phyloP scores from a whole-genome alignment of 2,329 filamentous ascomycete genomes.

The Botrytis fabae region DNA sequence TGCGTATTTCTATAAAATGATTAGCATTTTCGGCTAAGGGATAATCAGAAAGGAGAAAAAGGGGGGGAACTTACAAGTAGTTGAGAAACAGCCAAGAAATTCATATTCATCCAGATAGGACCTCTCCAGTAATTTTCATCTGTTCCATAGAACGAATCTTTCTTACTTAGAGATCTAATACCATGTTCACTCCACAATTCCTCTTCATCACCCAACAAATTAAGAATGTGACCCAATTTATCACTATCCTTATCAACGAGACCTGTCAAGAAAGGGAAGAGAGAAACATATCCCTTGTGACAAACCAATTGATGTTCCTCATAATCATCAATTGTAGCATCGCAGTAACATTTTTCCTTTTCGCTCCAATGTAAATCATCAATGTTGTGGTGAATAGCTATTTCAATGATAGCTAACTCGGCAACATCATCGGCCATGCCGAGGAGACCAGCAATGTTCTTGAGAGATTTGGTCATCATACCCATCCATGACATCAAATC shows the following conservation, averaged over 20 bases:
- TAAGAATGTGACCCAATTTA: slow-evolving; percentile 71
- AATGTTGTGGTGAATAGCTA: slow-evolving; percentile 80
- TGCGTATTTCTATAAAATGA: slow-evolving; percentile 54
- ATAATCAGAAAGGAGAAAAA: not conserved
- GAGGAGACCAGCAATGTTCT: slow-evolving; percentile 75
- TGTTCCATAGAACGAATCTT: slow-evolving; percentile 80
- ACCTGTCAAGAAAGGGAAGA: slow-evolving; percentile 89
- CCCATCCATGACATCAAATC: slow-evolving; percentile 97
- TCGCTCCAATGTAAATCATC: slow-evolving; percentile 93
- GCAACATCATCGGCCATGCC: slow-evolving; percentile 73
- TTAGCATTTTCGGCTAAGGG: not conserved
- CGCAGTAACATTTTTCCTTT: slow-evolving; percentile 80
- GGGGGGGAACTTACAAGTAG: slow-evolving; percentile 64
- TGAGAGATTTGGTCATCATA: slow-evolving; percentile 87
- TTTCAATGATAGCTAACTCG: slow-evolving; percentile 69
- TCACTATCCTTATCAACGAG: slow-evolving; percentile 72
- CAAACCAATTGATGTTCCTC: slow-evolving; percentile 89
- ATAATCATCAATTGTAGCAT: slow-evolving; percentile 92
- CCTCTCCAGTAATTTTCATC: slow-evolving; percentile 97
- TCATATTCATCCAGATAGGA: slow-evolving; percentile 94
- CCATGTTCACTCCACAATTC: slow-evolving; percentile 90
- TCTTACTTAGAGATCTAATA: slow-evolving; percentile 84
- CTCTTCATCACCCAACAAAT: slow-evolving; percentile 75
- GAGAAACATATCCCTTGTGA: slow-evolving; percentile 92
- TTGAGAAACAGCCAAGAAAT: slow-evolving; percentile 80